Evolutionary conservation across 2,329 filamentous ascomycete genomes (phyloP).

Genomic region (Teratosphaeria gauchensis): DNA sequence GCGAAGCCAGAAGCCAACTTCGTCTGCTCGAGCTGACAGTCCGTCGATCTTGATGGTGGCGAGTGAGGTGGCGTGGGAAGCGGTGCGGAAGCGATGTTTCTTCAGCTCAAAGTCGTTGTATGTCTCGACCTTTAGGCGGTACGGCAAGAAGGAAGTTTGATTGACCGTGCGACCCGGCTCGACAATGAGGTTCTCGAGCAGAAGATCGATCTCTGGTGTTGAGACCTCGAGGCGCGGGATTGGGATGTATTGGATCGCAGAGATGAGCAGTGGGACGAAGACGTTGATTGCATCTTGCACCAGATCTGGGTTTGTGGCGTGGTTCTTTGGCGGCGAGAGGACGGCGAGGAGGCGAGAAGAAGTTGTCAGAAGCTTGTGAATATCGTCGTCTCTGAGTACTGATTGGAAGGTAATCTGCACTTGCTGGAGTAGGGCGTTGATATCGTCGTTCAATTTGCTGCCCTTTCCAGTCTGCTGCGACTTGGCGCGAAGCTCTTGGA

Average conservation of each 20-base stretch:
- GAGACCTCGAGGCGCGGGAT: conserved; percentile 85
- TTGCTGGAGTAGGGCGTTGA: conserved; percentile 63
- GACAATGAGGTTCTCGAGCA: conserved; percentile 83
- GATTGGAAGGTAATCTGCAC: conserved; percentile 57
- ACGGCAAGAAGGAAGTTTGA: conserved; percentile 79
- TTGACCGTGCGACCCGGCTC: conserved; percentile 81
- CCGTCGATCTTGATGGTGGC: conserved; percentile 74
- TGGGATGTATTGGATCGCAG: conserved; percentile 74
- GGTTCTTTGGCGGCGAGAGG: conserved; percentile 52
- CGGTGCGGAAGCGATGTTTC: conserved; percentile 60
- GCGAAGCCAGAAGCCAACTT: conserved; percentile 83
- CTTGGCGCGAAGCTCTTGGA: conserved; percentile 49
- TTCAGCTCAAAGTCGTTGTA: conserved; percentile 79
- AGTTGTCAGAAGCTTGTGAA: conserved; percentile 59
- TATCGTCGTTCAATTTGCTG: conserved; percentile 59
- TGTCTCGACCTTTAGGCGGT: conserved; percentile 68
- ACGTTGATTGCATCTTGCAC: conserved; percentile 67
- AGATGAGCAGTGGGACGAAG: conserved; percentile 68
- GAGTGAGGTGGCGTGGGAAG: conserved; percentile 54
- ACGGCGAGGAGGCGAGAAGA: conserved; percentile 57
- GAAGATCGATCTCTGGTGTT: conserved; percentile 70
- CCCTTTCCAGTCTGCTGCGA: conserved; percentile 51
- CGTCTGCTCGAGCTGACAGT: conserved; percentile 71
- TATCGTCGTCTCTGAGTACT: conserved; percentile 60
- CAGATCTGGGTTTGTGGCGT: conserved; percentile 59